These are phyloP conservation scores for Fusarium siculi DNA, from an alignment of 2,329 filamentous ascomycete genomes.

Conservation along the genomic window DNA sequence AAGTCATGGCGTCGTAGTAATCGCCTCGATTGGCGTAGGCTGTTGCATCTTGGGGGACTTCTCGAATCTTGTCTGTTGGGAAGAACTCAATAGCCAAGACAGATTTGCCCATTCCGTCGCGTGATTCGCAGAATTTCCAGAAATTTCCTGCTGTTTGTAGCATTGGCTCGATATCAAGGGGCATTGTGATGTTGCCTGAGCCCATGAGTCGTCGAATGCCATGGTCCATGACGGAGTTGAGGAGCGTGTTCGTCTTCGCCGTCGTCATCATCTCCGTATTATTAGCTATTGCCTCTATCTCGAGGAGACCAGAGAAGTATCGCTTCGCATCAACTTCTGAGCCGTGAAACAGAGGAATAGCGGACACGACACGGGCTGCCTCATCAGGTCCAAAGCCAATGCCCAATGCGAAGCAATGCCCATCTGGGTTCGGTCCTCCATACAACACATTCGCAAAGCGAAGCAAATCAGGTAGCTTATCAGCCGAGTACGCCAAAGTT, in stretches of 20 bases:
- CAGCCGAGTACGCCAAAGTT: slow-evolving; percentile 38
- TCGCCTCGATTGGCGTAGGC: slow-evolving; percentile 58
- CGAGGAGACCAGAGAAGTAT: slow-evolving; percentile 38
- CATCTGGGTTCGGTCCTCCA: slow-evolving; percentile 18
- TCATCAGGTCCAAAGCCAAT: slow-evolving; percentile 38
- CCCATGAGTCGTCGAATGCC: slow-evolving; percentile 42
- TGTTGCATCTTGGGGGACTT: slow-evolving; percentile 50
- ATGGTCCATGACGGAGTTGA: slow-evolving; percentile 42
- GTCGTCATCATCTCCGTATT: slow-evolving; percentile 34
- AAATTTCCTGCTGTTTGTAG: slow-evolving; percentile 46
- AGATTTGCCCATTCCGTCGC: slow-evolving; percentile 37
- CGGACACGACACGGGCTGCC: slow-evolving; percentile 23
- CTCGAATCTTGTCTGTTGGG: slow-evolving; percentile 52
- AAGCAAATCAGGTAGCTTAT: slow-evolving; percentile 41
- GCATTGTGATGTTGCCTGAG: slow-evolving; percentile 46
- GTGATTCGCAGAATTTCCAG: slow-evolving; percentile 36
- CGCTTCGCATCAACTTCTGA: slow-evolving; percentile 18
- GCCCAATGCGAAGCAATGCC: slow-evolving; percentile 40
- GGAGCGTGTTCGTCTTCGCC: slow-evolving; percentile 38
- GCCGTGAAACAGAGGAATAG: slow-evolving; percentile 39
- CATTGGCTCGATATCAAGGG: slow-evolving; percentile 46
- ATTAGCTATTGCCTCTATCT: slow-evolving; percentile 6
- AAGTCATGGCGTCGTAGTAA: slow-evolving; percentile 56
- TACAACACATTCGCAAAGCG: slow-evolving; percentile 38
- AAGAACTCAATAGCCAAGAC: slow-evolving; percentile 54